Conservation (phyloP, 2,329 filamentous ascomycete genomes). For the Talaromyces marneffei region DNA sequence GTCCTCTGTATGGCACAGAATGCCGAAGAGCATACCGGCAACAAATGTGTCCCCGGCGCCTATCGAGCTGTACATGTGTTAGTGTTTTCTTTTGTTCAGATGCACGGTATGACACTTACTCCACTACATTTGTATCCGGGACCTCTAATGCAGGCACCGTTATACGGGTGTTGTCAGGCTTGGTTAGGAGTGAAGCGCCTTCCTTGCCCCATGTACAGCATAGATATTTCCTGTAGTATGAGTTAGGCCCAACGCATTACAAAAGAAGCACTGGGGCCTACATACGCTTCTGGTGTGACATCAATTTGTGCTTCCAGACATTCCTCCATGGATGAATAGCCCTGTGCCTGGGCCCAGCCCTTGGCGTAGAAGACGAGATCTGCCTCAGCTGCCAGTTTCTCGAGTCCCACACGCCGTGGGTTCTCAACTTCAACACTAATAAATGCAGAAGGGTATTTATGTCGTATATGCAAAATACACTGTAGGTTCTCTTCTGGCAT, state of each 20-base stretch:
- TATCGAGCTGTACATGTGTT: constrained; percentile 49
- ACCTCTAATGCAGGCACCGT: constrained; percentile 42
- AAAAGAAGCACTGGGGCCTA: neutral
- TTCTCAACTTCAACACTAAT: constrained; percentile 71
- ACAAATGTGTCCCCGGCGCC: constrained; percentile 73
- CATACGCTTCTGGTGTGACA: constrained; percentile 43
- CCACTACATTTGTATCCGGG: constrained; percentile 45
- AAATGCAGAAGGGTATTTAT: constrained; percentile 38
- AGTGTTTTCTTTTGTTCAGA: constrained; percentile 13
- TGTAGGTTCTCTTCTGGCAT: constrained; percentile 55
- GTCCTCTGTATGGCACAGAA: constrained; percentile 46
- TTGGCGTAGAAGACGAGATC: constrained; percentile 70
- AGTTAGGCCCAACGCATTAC: neutral
- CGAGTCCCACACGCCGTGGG: constrained; percentile 55
- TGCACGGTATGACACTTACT: constrained; percentile 47
- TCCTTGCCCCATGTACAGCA: constrained; percentile 57
- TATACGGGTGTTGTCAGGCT: constrained; percentile 30
- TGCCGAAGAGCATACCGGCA: constrained; percentile 61
- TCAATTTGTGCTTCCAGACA: constrained; percentile 47
- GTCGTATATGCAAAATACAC: constrained; percentile 55
- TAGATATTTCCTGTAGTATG: constrained; percentile 38
- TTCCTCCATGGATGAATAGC: constrained; percentile 44
- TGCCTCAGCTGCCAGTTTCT: constrained; percentile 55
- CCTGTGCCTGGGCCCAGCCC: constrained; percentile 56
- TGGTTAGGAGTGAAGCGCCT: constrained; percentile 47